A percentile compares a stretch with the other conserved stretches of the same genome.
phyloP scores from a whole-genome alignment of 108 stramenopile species.

The Nitzschia putrida region DNA sequence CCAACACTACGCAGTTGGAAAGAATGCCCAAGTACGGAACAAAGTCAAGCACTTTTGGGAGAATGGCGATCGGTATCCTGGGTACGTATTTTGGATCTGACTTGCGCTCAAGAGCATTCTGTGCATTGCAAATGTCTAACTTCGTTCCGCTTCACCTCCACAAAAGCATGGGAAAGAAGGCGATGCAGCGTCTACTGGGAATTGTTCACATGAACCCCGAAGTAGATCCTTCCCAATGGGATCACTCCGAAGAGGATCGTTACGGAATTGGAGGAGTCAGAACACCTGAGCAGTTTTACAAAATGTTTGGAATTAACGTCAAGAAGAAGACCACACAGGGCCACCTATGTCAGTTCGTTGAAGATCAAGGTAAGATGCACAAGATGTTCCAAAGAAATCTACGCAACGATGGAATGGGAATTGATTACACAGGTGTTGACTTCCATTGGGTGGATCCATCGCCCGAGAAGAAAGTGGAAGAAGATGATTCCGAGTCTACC shows the following conservation, averaged over 20 bases:
- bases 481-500: not conserved
- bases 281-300: slow-evolving; percentile 77
- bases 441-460: slow-evolving; percentile 53
- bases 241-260: slow-evolving; percentile 65
- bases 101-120: not conserved
- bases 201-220: slow-evolving; percentile 92
- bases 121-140: not conserved
- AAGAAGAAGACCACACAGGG: slow-evolving; percentile 60
- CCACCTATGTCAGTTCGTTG: slow-evolving; percentile 76
- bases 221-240: slow-evolving; percentile 48
- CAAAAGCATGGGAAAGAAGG: slow-evolving; percentile 54
- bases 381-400: slow-evolving; percentile 49
- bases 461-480: no score
- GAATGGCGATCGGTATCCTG: slow-evolving; percentile 56
- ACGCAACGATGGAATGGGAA: slow-evolving; percentile 84
- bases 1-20: slow-evolving; percentile 85
- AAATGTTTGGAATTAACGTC: slow-evolving; percentile 83
- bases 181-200: slow-evolving; percentile 79
- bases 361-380: slow-evolving; percentile 65
- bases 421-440: slow-evolving; percentile 71
- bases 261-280: slow-evolving; percentile 86
- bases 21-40: slow-evolving; percentile 59
- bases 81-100: slow-evolving; percentile 10
- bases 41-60: slow-evolving; percentile 83
- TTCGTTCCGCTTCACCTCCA: not conserved